These are phyloP conservation scores for Arthroderma uncinatum DNA, from an alignment of 2,329 filamentous ascomycete genomes.

Conservation along the genomic window DNA sequence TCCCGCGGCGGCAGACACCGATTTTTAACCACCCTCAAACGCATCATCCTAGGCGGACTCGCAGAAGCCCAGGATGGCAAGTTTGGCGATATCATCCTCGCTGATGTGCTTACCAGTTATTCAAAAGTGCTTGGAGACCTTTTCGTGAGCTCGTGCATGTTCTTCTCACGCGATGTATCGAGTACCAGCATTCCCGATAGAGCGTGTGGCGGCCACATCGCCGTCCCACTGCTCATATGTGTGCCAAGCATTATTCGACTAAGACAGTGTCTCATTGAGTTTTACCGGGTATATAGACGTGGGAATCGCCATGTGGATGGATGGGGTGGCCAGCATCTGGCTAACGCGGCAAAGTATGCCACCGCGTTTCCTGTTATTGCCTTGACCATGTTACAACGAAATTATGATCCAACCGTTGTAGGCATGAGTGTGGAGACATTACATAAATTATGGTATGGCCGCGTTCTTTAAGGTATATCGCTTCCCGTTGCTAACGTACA, in stretches of 20 bases:
- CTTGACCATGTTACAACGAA: conserved; percentile 61
- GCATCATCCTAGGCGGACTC: conserved; percentile 73
- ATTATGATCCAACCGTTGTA: conserved; percentile 42
- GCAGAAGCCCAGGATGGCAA: conserved; percentile 81
- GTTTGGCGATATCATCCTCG: conserved; percentile 86
- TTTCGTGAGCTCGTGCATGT: conserved; percentile 86
- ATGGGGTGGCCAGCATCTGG: conserved; percentile 77
- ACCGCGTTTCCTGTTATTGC: conserved; percentile 86
- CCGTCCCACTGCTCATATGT: conserved; percentile 75
- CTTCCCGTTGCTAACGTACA: neutral
- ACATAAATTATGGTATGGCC: conserved; percentile 43
- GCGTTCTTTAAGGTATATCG: neutral
- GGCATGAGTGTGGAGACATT: conserved; percentile 46
- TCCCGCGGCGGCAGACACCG: conserved; percentile 62
- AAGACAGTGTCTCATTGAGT: conserved; percentile 86
- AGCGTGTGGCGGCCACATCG: conserved; percentile 62
- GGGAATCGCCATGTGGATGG: conserved; percentile 39
- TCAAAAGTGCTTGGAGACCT: conserved; percentile 84
- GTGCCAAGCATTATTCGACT: conserved; percentile 77
- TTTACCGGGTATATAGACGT: conserved; percentile 54
- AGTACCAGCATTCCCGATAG: conserved; percentile 74
- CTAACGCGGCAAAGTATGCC: conserved; percentile 92
- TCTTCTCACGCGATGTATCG: conserved; percentile 57
- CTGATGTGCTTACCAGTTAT: conserved; percentile 90
- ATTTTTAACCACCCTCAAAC: conserved; percentile 62